These are phyloP conservation scores for Trichoderma gracile DNA, from an alignment of 2,329 filamentous ascomycete genomes.

Conservation along the genomic window DNA sequence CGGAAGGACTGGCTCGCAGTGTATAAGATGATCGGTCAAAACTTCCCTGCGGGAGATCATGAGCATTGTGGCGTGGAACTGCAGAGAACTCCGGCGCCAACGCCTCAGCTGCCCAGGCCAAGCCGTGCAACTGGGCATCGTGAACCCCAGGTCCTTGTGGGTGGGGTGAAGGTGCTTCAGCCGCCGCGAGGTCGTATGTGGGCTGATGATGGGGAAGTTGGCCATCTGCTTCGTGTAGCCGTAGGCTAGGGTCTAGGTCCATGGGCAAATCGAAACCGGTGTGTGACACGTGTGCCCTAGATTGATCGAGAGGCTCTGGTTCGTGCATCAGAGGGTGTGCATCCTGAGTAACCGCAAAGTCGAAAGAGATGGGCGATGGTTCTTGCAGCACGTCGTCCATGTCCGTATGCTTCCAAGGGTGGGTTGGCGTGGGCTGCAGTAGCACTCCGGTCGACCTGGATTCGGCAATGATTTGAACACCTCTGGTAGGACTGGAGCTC, in stretches of 20 bases:
- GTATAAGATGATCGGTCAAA: slow-evolving; percentile 18
- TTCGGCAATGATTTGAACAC: slow-evolving; percentile 36
- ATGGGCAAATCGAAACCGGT: slow-evolving; percentile 15
- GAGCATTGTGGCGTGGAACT: background rate
- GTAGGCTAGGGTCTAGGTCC: slow-evolving; percentile 28
- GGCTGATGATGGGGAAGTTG: background rate
- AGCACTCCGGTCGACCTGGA: slow-evolving; percentile 26
- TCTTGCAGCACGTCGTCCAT: slow-evolving; percentile 4
- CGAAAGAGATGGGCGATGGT: slow-evolving; percentile 30
- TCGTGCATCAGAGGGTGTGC: slow-evolving; percentile 20
- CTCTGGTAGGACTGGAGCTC: slow-evolving; percentile 34
- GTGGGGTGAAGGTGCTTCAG: slow-evolving; percentile 2
- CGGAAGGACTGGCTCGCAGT: slow-evolving; percentile 7
- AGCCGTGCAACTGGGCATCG: background rate
- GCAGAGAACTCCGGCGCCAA: slow-evolving; percentile 8
- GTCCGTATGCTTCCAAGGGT: slow-evolving; percentile 12
- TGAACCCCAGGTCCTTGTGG: background rate
- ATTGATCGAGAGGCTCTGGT: background rate
- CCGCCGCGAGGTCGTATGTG: slow-evolving; percentile 2
- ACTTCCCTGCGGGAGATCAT: background rate
- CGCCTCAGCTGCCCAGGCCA: slow-evolving; percentile 11
- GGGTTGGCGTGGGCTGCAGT: slow-evolving; percentile 27
- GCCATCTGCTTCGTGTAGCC: slow-evolving; percentile 14
- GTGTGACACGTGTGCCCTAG: background rate
- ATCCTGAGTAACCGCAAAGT: slow-evolving; percentile 29